Percentiles rank a stretch among this genome's conserved stretches.
phyloP scores from a whole-genome alignment of 208 protist species.

The Entamoeba dispar region DNA sequence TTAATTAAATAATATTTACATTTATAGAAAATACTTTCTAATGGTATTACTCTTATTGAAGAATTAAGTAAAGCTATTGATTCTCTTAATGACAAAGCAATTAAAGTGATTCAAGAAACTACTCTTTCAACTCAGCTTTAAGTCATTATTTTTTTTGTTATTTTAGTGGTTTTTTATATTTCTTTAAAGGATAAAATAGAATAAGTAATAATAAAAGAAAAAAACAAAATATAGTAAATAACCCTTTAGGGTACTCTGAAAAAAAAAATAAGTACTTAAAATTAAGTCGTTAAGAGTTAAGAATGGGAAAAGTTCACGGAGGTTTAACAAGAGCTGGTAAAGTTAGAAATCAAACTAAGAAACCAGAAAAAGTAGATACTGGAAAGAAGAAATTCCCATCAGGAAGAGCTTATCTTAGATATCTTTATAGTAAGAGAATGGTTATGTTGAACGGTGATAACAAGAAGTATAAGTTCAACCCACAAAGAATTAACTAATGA shows the following conservation, averaged over 20 bases:
- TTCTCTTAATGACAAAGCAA: neutral
- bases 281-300: neutral
- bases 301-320: neutral
- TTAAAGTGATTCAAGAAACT: neutral
- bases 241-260: neutral
- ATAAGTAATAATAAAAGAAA: neutral
- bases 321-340: neutral
- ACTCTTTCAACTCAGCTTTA: neutral
- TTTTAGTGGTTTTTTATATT: neutral
- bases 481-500: neutral
- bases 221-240: neutral
- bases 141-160: neutral
- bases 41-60: neutral
- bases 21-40: neutral
- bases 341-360: neutral
- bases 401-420: neutral
- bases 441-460: neutral
- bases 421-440: neutral
- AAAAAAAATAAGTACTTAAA: neutral
- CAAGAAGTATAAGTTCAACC: constrained; percentile 1
- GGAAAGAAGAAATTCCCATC: constrained; percentile 1
- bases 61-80: neutral
- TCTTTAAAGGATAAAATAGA: neutral
- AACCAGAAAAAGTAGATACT: neutral
- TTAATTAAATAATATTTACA: neutral